Evolutionary conservation across 1,284 basidiomycete species (phyloP), one percentile per base, ranked within the genome.

Genomic region (Microbotryomycetes sp.): DNA sequence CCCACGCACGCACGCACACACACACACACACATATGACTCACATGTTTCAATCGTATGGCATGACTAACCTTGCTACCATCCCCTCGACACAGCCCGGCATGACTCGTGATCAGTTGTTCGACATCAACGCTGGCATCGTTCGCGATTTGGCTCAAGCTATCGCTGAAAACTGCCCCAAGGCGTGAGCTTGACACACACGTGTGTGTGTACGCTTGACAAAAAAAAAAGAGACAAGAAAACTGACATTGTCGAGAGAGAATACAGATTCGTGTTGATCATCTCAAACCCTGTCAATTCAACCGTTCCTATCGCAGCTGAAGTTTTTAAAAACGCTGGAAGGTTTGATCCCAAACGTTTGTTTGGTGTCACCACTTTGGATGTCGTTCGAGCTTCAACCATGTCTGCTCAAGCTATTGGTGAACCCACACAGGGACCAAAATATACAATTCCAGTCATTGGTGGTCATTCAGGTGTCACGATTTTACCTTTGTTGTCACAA

Each of bases 41-140:
- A 45, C 55, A 45, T 26, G 32, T 42, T 15, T n/a, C n/a, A n/a
- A n/a, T n/a, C n/a, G n/a, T n/a, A n/a, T n/a, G n/a, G n/a, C n/a
- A n/a, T n/a, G n/a, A n/a, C n/a, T n/a, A n/a, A n/a, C n/a, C n/a
- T n/a, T n/a, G n/a, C n/a, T n/a, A n/a, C n/a, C n/a, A n/a, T n/a
- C n/a, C n/a, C n/a, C n/a, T n/a, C n/a, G n/a, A 36, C 3, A 14
- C 59, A 72, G 76, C 77, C 76, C 28, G 76, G 76, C 64, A 82
- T 82, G 81, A 80, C 77, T 71, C 84, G 92, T 79, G 93, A 96
- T 76, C 89, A 93, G 77, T 82, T 94, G 22, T 94, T 94, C 85
- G 92, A 93, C 88, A 93, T 92, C 83, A 99, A 99, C 79, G 96
- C 92, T 67, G 90, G 90, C 58, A 99, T 99, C 76, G 89, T 97